A percentile compares a stretch with the other conserved stretches of the same genome.
phyloP scores from a whole-genome alignment of 2,329 filamentous ascomycete genomes.

The Phialemoniopsis sp. region DNA sequence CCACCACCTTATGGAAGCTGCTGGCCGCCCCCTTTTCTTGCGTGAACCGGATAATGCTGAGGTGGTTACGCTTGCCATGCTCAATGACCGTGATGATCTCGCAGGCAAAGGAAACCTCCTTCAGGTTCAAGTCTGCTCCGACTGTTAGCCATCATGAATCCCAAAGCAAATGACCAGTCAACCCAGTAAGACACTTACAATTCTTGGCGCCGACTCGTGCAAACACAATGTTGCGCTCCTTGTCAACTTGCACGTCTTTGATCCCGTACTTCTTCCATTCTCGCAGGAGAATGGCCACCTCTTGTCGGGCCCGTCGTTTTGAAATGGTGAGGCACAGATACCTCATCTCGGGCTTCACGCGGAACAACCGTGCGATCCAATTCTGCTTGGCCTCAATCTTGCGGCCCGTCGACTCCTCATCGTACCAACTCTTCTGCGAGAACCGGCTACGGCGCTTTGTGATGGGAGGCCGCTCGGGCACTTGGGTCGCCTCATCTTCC shows the following conservation, averaged over 20 bases:
- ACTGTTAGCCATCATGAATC: neutral
- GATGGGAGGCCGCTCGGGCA: constrained; percentile 15
- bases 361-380: constrained; percentile 86
- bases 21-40: constrained; percentile 90
- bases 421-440: constrained; percentile 17
- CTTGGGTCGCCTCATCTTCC: constrained; percentile 22
- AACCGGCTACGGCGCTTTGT: constrained; percentile 16
- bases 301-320: constrained; percentile 70
- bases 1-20: constrained; percentile 80
- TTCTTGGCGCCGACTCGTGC: constrained; percentile 74
- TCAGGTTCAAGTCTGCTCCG: constrained; percentile 68
- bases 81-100: constrained; percentile 89
- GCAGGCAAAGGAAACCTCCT: constrained; percentile 81
- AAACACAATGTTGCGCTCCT: constrained; percentile 73
- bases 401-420: constrained; percentile 35
- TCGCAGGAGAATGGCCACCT: constrained; percentile 69
- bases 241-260: constrained; percentile 73
- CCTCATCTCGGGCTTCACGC: constrained; percentile 77
- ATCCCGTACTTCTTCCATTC: constrained; percentile 85
- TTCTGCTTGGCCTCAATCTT: constrained; percentile 69
- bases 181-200: constrained; percentile 50
- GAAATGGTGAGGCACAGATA: constrained; percentile 73
- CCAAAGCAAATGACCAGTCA: neutral
- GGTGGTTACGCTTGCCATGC: constrained; percentile 69
- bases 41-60: constrained; percentile 80